phyloP scores from a whole-genome alignment of 768 basidiomycete genomes.

The Trametes coccinea region DNA sequence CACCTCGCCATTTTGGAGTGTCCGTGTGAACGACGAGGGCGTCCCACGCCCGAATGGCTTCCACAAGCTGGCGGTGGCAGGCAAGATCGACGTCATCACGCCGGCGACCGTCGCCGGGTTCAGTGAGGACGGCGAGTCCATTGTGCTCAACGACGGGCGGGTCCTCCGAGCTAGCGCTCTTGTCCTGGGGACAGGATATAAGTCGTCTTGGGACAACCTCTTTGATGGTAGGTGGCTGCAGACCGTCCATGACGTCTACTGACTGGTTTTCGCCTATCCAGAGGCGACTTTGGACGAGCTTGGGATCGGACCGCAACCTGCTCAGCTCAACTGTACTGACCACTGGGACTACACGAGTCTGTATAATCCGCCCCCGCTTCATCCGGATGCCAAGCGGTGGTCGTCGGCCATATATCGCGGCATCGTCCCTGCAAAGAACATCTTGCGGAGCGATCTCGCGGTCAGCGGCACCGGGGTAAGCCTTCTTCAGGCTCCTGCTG shows the following conservation, averaged over 20 bases:
- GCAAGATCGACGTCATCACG: slow-evolving; percentile 44
- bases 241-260: no score
- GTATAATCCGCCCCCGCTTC: slow-evolving; percentile 15
- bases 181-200: slow-evolving; percentile 59
- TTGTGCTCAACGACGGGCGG: slow-evolving; percentile 35
- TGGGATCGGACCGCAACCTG: slow-evolving; percentile 44
- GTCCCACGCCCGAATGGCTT: slow-evolving; percentile 48
- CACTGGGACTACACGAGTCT: slow-evolving; percentile 35
- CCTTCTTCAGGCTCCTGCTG: neutral
- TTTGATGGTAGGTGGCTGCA: slow-evolving; percentile 36
- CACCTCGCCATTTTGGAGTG: slow-evolving; percentile 45
- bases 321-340: slow-evolving; percentile 6
- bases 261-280: no score
- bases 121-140: no score
- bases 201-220: slow-evolving; percentile 53
- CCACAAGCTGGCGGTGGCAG: slow-evolving; percentile 46
- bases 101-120: slow-evolving; percentile 7
- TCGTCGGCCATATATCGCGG: slow-evolving; percentile 59
- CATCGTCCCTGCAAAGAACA: slow-evolving; percentile 60
- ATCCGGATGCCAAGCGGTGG: slow-evolving; percentile 37
- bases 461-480: slow-evolving; percentile 64
- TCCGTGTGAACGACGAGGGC: slow-evolving; percentile 54
- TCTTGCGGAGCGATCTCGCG: slow-evolving; percentile 56
- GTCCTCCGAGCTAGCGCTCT: slow-evolving; percentile 47
- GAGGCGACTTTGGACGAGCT: slow-evolving; percentile 38